Evolutionary conservation across 257 asterid genomes (phyloP).

Genomic region (Verbascum thapsus): DNA sequence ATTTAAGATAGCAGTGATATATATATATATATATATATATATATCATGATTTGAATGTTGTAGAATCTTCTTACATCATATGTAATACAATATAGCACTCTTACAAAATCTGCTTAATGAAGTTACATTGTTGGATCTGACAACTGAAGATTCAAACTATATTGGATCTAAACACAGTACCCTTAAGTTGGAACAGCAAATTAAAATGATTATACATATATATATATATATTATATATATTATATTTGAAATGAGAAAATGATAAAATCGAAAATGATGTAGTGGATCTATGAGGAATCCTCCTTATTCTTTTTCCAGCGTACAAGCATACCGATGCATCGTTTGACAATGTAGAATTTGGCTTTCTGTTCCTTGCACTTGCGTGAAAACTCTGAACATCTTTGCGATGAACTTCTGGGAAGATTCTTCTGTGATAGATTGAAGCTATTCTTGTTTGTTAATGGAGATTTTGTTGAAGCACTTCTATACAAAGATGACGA

Average conservation of each 20-base stretch:
- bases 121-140: conserved; percentile 34
- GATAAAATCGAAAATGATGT: too few relatives aligned
- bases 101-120: conserved; percentile 30
- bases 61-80: conserved; percentile 27
- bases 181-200: too few relatives aligned
- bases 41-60: conserved; percentile 30
- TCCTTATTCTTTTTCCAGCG: conserved; percentile 68
- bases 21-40: too few relatives aligned
- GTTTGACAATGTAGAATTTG: conserved; percentile 76
- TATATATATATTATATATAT: too few relatives aligned
- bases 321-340: conserved; percentile 81
- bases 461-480: conserved; percentile 37
- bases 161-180: too few relatives aligned
- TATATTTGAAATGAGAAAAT: too few relatives aligned
- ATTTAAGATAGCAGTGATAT: conserved; percentile 10
- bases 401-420: conserved; percentile 55
- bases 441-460: conserved; percentile 49
- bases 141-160: too few relatives aligned
- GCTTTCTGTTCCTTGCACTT: conserved; percentile 87
- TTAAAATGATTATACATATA: too few relatives aligned
- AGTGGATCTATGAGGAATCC: conserved; percentile 67
- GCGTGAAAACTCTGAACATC: conserved; percentile 53
- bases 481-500: conserved; percentile 54
- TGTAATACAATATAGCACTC: conserved; percentile 15
- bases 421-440: conserved; percentile 52